phyloP scores from a whole-genome alignment of 164 flowering plant species.

The Platanus orientalis region DNA sequence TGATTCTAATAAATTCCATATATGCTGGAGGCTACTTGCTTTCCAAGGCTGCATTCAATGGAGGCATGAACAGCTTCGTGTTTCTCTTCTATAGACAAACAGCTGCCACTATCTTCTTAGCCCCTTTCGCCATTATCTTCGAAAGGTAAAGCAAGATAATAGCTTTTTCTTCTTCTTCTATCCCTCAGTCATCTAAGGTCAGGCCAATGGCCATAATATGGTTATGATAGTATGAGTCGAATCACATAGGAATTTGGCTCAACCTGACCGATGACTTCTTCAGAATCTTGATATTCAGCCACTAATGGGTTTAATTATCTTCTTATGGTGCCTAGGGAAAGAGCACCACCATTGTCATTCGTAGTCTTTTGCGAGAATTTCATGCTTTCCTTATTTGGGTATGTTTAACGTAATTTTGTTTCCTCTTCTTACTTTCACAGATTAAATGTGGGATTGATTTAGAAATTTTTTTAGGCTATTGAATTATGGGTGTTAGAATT shows the following conservation, averaged over 20 bases:
- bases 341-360: no score
- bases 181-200: no score
- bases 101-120: neutral
- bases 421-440: no score
- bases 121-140: constrained; percentile 1
- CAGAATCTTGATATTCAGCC: neutral
- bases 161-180: neutral
- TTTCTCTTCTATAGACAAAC: constrained; percentile 2
- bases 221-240: no score
- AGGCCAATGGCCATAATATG: no score
- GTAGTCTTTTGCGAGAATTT: no score
- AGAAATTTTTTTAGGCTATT: no score
- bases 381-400: no score
- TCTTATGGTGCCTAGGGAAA: constrained; percentile 7
- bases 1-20: neutral
- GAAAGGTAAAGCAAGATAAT: constrained; percentile 1
- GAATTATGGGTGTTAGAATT: no score
- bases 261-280: neutral
- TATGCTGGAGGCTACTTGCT: neutral
- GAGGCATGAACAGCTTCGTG: constrained; percentile 1
- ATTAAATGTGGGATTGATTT: no score
- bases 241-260: neutral
- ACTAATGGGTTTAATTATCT: neutral
- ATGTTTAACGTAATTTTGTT: no score
- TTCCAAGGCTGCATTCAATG: constrained; percentile 1